A percentile compares a stretch with the other conserved stretches of the same genome.
phyloP scores from a whole-genome alignment of 805 yeast species.

The Candida khao-thaluensis region DNA sequence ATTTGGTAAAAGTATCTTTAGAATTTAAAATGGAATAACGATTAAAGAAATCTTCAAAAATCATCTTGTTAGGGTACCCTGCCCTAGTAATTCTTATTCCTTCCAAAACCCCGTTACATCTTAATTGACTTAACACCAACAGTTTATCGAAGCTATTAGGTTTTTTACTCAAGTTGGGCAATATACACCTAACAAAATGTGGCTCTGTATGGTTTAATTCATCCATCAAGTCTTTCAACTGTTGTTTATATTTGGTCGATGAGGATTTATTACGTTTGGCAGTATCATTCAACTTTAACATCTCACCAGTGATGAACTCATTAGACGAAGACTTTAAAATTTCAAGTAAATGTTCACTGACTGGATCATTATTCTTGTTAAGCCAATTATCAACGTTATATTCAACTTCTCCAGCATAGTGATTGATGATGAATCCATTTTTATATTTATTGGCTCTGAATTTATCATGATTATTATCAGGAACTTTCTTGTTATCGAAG shows the following conservation, averaged over 20 bases:
- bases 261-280: slow-evolving; percentile 56
- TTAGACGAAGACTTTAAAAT: slow-evolving; percentile 60
- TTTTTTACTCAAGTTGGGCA: slow-evolving; percentile 78
- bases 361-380: slow-evolving; percentile 90
- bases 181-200: slow-evolving; percentile 92
- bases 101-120: slow-evolving; percentile 97
- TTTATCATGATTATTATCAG: slow-evolving; percentile 38
- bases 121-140: slow-evolving; percentile 80
- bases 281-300: slow-evolving; percentile 13
- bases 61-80: slow-evolving; percentile 92
- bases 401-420: slow-evolving; percentile 97
- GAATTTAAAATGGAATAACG: slow-evolving; percentile 72
- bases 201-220: slow-evolving; percentile 84
- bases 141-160: slow-evolving; percentile 70
- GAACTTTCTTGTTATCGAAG: slow-evolving; percentile 50
- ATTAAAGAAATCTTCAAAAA: slow-evolving; percentile 73
- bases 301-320: slow-evolving; percentile 47
- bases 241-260: slow-evolving; percentile 86
- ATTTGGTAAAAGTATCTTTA: slow-evolving; percentile 40
- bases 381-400: slow-evolving; percentile 91
- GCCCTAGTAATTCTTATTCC: slow-evolving; percentile 97
- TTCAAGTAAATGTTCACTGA: slow-evolving; percentile 69
- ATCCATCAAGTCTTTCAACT: slow-evolving; percentile 65
- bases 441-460: slow-evolving; percentile 73
- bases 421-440: slow-evolving; percentile 79